These are phyloP conservation scores for Clathrus columnatus DNA, from an alignment of 768 basidiomycete species.

Conservation along the genomic window DNA sequence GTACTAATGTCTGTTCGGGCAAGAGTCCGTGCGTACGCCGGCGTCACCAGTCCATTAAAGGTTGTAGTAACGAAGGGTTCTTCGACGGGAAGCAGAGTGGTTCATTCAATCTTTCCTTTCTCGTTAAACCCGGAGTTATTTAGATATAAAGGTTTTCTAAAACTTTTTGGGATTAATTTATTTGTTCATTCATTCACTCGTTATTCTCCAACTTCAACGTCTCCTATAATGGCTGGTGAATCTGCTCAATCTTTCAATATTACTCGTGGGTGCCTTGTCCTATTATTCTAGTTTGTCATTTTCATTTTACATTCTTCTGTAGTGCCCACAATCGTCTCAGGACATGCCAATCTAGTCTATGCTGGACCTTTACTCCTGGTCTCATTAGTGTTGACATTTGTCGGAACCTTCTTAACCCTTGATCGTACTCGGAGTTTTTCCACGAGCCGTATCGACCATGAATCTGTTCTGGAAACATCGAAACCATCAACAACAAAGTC, in stretches of 20 bases:
- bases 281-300: not conserved
- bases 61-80: too few relatives aligned
- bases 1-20: too few relatives aligned
- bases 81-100: too few relatives aligned
- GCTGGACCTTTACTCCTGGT: conserved; percentile 50
- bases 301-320: not conserved
- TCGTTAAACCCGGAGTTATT: too few relatives aligned
- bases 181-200: not conserved
- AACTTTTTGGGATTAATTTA: too few relatives aligned
- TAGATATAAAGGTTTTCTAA: too few relatives aligned
- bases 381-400: conserved; percentile 48
- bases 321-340: conserved; percentile 17
- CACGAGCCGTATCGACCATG: conserved; percentile 26
- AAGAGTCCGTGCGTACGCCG: too few relatives aligned
- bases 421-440: conserved; percentile 60
- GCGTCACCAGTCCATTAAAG: too few relatives aligned
- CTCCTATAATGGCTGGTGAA: not conserved
- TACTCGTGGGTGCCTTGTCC: not conserved
- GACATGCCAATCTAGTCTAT: conserved; percentile 47
- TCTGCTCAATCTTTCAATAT: not conserved
- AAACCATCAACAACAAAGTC: conserved; percentile 21
- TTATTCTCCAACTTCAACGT: not conserved
- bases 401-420: conserved; percentile 65
- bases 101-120: too few relatives aligned
- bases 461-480: conserved; percentile 22